Conservation (phyloP, 306 rosid genomes). For the Trifolium pratense region DNA sequence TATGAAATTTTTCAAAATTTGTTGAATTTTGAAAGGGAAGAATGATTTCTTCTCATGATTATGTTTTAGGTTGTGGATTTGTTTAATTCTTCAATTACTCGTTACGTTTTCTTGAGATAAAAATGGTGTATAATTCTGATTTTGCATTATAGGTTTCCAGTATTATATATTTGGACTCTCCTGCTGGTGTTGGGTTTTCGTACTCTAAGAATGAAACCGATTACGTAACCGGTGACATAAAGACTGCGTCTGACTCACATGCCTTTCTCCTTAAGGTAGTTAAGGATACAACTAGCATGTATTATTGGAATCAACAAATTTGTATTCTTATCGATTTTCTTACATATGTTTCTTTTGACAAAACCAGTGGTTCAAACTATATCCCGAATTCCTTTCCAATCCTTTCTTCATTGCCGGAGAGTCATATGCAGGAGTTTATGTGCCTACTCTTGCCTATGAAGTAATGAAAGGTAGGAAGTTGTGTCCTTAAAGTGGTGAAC, state of each 20-base stretch:
- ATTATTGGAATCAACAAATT: slow-evolving; percentile 20
- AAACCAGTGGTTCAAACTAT: slow-evolving; percentile 83
- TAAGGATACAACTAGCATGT: slow-evolving; percentile 20
- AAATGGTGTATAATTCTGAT: slow-evolving; percentile 34
- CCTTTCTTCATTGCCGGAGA: slow-evolving; percentile 83
- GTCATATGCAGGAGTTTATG: slow-evolving; percentile 93
- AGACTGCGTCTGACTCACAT: slow-evolving; percentile 85
- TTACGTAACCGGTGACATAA: slow-evolving; percentile 72
- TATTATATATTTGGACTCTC: slow-evolving; percentile 90
- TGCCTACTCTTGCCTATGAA: slow-evolving; percentile 84
- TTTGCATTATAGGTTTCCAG: slow-evolving; percentile 72
- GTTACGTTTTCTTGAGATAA: slow-evolving; percentile 22
- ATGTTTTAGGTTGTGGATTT: not conserved
- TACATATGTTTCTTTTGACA: slow-evolving; percentile 38
- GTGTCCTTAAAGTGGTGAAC: slow-evolving; percentile 20
- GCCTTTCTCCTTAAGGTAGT: slow-evolving; percentile 85
- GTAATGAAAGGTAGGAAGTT: slow-evolving; percentile 68
- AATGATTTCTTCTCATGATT: slow-evolving; percentile 12
- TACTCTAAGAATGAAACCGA: slow-evolving; percentile 73
- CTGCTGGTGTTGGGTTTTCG: slow-evolving; percentile 93
- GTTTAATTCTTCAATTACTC: slow-evolving; percentile 10
- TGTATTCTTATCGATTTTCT: slow-evolving; percentile 30
- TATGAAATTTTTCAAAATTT: slow-evolving; percentile 20
- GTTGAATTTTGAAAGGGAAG: slow-evolving; percentile 7
- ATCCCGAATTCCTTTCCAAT: slow-evolving; percentile 74